Conservation (phyloP, 2,329 filamentous ascomycete species). For the Botrytis porri region DNA sequence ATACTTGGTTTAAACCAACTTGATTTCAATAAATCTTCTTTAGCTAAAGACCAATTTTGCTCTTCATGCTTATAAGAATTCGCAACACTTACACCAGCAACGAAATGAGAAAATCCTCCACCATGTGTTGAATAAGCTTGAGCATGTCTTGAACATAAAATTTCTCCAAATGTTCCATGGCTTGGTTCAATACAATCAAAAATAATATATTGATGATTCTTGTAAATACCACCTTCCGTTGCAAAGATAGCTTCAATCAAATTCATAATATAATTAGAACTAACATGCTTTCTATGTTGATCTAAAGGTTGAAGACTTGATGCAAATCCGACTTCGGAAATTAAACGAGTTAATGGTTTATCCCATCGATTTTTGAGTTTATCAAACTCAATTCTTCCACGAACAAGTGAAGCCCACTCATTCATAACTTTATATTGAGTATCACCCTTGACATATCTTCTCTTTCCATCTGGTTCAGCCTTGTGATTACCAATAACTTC, state of each 20-base stretch:
- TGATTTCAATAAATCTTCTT: background rate
- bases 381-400: background rate
- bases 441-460: background rate
- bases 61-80: background rate
- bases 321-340: slow-evolving; percentile 1
- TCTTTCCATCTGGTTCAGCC: no score
- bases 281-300: background rate
- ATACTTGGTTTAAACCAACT: background rate
- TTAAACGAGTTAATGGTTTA: background rate
- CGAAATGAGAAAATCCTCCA: background rate
- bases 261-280: slow-evolving; percentile 5
- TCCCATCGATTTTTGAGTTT: background rate
- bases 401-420: background rate
- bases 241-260: background rate
- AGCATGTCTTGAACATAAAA: slow-evolving; percentile 1
- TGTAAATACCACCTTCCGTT: background rate
- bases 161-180: slow-evolving; percentile 2
- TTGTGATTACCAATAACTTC: background rate
- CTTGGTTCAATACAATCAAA: background rate
- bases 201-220: background rate
- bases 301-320: background rate
- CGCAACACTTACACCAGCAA: background rate
- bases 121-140: background rate
- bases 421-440: background rate
- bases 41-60: background rate